These are phyloP conservation scores for Stachybotrys elegans DNA, from an alignment of 2,329 filamentous ascomycete species.

Conservation along the genomic window DNA sequence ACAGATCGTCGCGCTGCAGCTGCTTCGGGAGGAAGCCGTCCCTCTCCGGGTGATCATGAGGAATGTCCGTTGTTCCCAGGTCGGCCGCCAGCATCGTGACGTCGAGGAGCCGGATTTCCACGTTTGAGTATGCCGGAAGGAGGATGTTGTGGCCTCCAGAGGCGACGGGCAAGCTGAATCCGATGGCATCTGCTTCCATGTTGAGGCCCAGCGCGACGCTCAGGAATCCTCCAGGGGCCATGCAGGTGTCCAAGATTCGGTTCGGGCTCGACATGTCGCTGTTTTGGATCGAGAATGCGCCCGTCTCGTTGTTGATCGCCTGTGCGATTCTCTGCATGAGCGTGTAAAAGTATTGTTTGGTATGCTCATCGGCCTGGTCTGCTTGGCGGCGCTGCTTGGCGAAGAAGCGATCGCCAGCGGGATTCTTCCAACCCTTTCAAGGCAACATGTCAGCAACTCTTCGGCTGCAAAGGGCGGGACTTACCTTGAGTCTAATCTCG, in stretches of 20 bases:
- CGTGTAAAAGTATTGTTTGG: slow-evolving; percentile 25
- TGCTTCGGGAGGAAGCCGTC: slow-evolving; percentile 21
- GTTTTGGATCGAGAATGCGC: slow-evolving; percentile 20
- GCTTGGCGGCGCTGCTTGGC: slow-evolving; percentile 29
- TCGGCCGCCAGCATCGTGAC: slow-evolving; percentile 47
- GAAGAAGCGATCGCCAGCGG: slow-evolving; percentile 37
- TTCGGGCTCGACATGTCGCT: slow-evolving; percentile 4
- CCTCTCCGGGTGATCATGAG: slow-evolving; percentile 14
- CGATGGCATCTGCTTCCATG: slow-evolving; percentile 22
- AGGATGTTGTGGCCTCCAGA: slow-evolving; percentile 36
- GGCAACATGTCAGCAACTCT: neutral
- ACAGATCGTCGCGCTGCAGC: slow-evolving; percentile 19
- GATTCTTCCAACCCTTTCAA: slow-evolving; percentile 38
- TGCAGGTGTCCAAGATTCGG: slow-evolving; percentile 47
- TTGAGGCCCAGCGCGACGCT: slow-evolving; percentile 28
- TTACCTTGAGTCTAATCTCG: slow-evolving; percentile 5
- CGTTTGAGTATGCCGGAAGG: slow-evolving; percentile 13
- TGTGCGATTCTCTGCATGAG: slow-evolving; percentile 38
- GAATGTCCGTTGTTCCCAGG: slow-evolving; percentile 28
- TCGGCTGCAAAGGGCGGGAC: neutral
- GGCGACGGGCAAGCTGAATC: slow-evolving; percentile 33
- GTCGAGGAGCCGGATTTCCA: slow-evolving; percentile 31
- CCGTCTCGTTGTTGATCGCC: slow-evolving; percentile 31
- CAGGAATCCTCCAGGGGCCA: slow-evolving; percentile 51
- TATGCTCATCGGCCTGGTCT: slow-evolving; percentile 23